Conservation (phyloP, 371 early-diverging fungal species). For the Actinomortierella ambigua region DNA sequence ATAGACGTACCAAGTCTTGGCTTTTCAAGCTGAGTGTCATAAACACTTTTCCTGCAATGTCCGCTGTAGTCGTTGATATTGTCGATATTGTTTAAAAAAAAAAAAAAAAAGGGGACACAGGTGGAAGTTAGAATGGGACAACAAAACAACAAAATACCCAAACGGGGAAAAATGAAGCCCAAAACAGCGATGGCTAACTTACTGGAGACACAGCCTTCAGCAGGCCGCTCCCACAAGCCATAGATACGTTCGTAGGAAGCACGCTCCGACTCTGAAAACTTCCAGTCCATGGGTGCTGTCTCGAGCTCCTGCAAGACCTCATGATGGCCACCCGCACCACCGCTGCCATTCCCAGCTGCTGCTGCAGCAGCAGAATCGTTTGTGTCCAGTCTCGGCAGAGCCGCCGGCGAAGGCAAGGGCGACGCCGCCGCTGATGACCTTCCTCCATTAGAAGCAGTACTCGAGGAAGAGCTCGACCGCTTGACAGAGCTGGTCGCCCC, state of each 20-base stretch:
- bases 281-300: slow-evolving; percentile 34
- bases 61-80: too few species aligned
- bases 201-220: slow-evolving; percentile 37
- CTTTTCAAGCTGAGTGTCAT: slow-evolving; percentile 29
- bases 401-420: too few species aligned
- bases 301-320: slow-evolving; percentile 16
- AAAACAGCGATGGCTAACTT: too few species aligned
- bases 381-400: too few species aligned
- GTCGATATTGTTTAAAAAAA: background rate
- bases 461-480: too few species aligned
- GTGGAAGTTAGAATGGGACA: background rate
- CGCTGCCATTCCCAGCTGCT: too few species aligned
- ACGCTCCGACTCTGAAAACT: slow-evolving; percentile 32
- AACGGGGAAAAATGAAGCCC: background rate
- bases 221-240: slow-evolving; percentile 38
- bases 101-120: background rate
- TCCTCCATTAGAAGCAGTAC: too few species aligned
- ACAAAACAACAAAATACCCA: background rate
- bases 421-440: too few species aligned
- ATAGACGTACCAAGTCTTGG: slow-evolving; percentile 6
- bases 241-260: slow-evolving; percentile 29
- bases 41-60: slow-evolving; percentile 42
- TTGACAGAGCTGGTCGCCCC: too few species aligned
- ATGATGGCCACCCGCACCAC: too few species aligned
- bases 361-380: too few species aligned